These are phyloP conservation scores for Rosa rugosa DNA, from an alignment of 306 rosid genomes.

Conservation along the genomic window DNA sequence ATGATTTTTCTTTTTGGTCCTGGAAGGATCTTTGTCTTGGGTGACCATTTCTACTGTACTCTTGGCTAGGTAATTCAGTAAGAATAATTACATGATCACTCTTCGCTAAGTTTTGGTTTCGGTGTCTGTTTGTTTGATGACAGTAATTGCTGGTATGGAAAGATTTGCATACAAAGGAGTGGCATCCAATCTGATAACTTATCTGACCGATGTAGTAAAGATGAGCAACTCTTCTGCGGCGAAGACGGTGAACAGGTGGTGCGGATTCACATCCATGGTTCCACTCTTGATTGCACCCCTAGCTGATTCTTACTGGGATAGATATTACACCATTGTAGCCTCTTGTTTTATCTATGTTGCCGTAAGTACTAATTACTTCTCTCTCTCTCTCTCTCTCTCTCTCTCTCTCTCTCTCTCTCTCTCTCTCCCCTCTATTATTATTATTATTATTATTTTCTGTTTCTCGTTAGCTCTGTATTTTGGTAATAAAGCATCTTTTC, in stretches of 20 bases:
- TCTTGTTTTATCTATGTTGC: conserved; percentile 67
- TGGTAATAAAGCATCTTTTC: conserved; percentile 6
- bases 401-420: not conserved
- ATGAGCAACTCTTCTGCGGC: conserved; percentile 93
- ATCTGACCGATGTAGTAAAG: conserved; percentile 75
- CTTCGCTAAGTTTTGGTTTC: not conserved
- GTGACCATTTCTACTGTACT: not conserved
- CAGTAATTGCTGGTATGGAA: conserved; percentile 85
- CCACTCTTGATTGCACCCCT: conserved; percentile 85
- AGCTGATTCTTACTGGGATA: conserved; percentile 77
- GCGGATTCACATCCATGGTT: conserved; percentile 83
- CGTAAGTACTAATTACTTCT: conserved; percentile 45
- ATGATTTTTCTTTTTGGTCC: not conserved
- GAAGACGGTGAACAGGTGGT: conserved; percentile 79
- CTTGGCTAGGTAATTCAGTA: not conserved
- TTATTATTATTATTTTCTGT: too few relatives aligned
- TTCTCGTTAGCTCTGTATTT: not conserved
- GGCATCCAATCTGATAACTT: conserved; percentile 76
- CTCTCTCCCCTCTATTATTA: too few relatives aligned
- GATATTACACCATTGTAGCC: conserved; percentile 66
- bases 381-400: not conserved
- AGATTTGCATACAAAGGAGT: conserved; percentile 94
- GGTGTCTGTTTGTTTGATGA: not conserved
- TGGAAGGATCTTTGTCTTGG: not conserved
- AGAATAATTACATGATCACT: not conserved